Evolutionary conservation across 495 filamentous ascomycete genomes (phyloP).

Genomic region (Cercophora newfieldiana): DNA sequence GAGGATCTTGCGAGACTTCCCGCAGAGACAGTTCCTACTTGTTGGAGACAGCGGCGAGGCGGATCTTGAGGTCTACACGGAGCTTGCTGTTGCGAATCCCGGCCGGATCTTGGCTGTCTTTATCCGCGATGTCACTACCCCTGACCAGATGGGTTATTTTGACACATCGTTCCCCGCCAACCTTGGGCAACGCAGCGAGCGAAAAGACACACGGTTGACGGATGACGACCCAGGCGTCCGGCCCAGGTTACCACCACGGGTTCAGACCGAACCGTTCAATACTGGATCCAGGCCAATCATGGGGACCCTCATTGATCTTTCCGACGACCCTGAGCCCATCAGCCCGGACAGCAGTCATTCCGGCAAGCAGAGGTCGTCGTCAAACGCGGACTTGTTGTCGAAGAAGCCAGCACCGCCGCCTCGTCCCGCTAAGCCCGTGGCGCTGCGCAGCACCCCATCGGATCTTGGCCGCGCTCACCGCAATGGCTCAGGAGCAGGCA

Average conservation of each 20-base stretch:
- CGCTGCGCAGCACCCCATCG: constrained; percentile 52
- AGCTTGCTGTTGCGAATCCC: constrained; percentile 80
- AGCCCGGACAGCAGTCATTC: constrained; percentile 32
- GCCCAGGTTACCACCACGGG: constrained; percentile 41
- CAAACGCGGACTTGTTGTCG: constrained; percentile 41
- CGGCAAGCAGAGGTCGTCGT: constrained; percentile 16
- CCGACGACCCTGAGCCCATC: constrained; percentile 49
- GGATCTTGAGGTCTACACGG: constrained; percentile 95
- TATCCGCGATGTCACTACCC: constrained; percentile 90
- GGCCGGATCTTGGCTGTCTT: constrained; percentile 79
- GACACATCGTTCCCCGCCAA: constrained; percentile 59
- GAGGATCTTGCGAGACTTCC: constrained; percentile 84
- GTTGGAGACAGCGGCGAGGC: constrained; percentile 96
- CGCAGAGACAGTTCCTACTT: constrained; percentile 82
- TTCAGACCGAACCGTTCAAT: constrained; percentile 25
- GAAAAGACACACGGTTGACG: constrained; percentile 25
- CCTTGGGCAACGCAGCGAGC: constrained; percentile 20
- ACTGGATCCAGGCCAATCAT: constrained; percentile 39
- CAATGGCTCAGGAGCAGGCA: background rate
- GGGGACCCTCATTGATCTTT: constrained; percentile 65
- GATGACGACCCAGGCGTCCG: constrained; percentile 32
- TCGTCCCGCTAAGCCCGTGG: constrained; percentile 66
- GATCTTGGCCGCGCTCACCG: constrained; percentile 18
- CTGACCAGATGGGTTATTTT: constrained; percentile 67
- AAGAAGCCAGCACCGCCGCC: constrained; percentile 56